Base-by-base conservation (phyloP, 352 stramenopile genomes). In the Globisporangium parvum region DNA sequence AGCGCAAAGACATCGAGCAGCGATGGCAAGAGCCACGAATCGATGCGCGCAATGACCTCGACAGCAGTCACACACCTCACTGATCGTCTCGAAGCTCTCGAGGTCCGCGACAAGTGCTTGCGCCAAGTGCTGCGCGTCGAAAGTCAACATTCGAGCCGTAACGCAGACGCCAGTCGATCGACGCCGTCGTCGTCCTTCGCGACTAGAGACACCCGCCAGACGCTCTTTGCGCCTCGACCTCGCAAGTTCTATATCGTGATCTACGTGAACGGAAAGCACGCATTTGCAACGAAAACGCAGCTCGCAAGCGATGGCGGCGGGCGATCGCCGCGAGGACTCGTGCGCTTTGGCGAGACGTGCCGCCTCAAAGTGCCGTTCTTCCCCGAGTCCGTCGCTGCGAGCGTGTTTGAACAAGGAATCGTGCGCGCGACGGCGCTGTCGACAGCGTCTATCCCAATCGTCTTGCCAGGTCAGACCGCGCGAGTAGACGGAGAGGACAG, bases 341-440 rank as follows among this genome's bases (percentile, higher is more conserved):
- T 86, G 26, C 58, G 58, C 11, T 75, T 91, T 31, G 54, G 65
- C 24, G 79, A 89, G 39, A 70, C 59, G 0, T 55, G 91, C 12
- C 66, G 63, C 6, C 62, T 90, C 23, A 68, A 61, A 15, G 28
- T 88, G 23, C 59, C 71, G 47, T 77, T 65, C 51, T 81, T 90
- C 24, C 80, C 83, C 0, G 60, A 69, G 18, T 67, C 71, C 0
- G 65, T 88, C 9, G 69, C 68, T 12, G 49, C 76, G 41, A 66
- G 72, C 47, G 66, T 90, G 23, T 75, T 80, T 40, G 76, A 90
- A 53, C 60, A 59, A 14, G 65, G 75, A 23, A 20, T 80, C 26
- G 8, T 65, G 2, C 56, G 55, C 21, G 66, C 85, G 42, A 57
- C 68, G 14, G 44, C 76, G 9, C 46, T 89, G 4, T 88, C 80